These are phyloP conservation scores for Mycena rosella DNA, from an alignment of 768 basidiomycete genomes.

Conservation along the genomic window DNA sequence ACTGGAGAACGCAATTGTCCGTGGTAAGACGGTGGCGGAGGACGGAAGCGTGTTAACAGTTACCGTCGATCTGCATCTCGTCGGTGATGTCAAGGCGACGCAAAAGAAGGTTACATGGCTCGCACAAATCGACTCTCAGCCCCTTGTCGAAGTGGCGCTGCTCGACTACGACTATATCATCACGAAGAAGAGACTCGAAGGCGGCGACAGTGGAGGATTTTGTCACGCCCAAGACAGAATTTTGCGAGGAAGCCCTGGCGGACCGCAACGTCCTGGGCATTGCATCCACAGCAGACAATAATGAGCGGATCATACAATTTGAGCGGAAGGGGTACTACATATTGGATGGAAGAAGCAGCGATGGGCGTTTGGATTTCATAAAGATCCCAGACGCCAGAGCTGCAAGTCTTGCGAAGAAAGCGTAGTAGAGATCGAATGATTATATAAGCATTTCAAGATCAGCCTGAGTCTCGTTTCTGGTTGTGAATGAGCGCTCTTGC, in stretches of 20 bases:
- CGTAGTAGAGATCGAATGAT: too few relatives aligned
- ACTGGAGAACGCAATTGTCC: constrained; percentile 98
- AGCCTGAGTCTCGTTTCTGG: too few relatives aligned
- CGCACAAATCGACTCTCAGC: constrained; percentile 66
- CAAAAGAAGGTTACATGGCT: constrained; percentile 97
- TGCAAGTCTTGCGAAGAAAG: constrained; percentile 83
- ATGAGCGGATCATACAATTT: constrained; percentile 94
- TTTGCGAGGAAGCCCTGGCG: constrained; percentile 83
- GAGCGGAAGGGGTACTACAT: constrained; percentile 98
- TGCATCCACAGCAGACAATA: too few relatives aligned
- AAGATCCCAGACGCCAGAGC: constrained; percentile 92
- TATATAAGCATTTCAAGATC: too few relatives aligned
- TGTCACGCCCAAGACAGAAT: constrained; percentile 89
- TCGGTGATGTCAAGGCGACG: constrained; percentile 97
- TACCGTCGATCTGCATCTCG: constrained; percentile 87
- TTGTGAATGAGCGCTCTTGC: constrained; percentile 23
- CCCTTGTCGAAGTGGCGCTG: constrained; percentile 74
- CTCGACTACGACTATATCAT: constrained; percentile 98
- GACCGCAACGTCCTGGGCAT: constrained; percentile 86
- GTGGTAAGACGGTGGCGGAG: constrained; percentile 70
- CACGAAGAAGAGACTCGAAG: constrained; percentile 90
- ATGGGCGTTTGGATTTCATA: constrained; percentile 80
- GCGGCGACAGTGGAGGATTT: constrained; percentile 86
- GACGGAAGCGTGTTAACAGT: constrained; percentile 73
- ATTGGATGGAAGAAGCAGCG: constrained; percentile 71